Base-by-base conservation (phyloP, 495 filamentous ascomycete genomes). In the Durotheca rogersii region DNA sequence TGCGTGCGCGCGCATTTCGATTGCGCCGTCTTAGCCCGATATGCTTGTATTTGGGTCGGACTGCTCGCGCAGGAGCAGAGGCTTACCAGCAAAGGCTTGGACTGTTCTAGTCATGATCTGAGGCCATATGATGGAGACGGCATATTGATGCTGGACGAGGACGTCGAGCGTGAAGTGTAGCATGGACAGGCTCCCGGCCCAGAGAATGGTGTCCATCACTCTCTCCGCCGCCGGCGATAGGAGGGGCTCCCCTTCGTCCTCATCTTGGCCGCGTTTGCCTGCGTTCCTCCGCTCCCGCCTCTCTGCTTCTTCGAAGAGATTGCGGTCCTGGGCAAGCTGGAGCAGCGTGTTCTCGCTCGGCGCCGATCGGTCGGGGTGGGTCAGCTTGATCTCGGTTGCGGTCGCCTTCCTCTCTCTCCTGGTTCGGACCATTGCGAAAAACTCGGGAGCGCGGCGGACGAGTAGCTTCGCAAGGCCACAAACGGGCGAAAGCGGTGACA, bases 121-220 rank as follows among this genome's bases (percentile, higher is more conserved):
- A 1, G 62, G 55, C 71, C 86, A 81, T 9, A 76, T 67, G 9
- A 91, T 80, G 1, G 81, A 77, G 60, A 86, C 76, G 7, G 84
- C 81, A 62, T 95, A 97, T 73, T 97, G 94, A 65, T 91, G 82
- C 39, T 91, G 87, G 5, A 94, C 88, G n/a, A 96, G 74, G 40
- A 92, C 87, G 56, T 93, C 89, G 18, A 98, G 77, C 1, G 89
- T 90, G 57, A 94, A 83, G 67, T 96, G 88, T 18, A 96, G 74
- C 72, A 89, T 89, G 12, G 81, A 77, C 56, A 96, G 71, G 32
- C 85, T 86, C 3, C 84, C 55, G 7, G 83, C 80, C 74, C 78
- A 88, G n/a, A 86, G 75, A n/a, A 86, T 43, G 5, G 86, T 72
- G 11, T 85, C 73, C 42, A 80, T 71, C 6, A 80, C 49, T 11